A percentile compares a stretch with the other conserved stretches of the same genome.
These are phyloP conservation scores for Elymus sibiricus DNA, from an alignment of 176 grass and related monocot genomes.

Conservation along the genomic window DNA sequence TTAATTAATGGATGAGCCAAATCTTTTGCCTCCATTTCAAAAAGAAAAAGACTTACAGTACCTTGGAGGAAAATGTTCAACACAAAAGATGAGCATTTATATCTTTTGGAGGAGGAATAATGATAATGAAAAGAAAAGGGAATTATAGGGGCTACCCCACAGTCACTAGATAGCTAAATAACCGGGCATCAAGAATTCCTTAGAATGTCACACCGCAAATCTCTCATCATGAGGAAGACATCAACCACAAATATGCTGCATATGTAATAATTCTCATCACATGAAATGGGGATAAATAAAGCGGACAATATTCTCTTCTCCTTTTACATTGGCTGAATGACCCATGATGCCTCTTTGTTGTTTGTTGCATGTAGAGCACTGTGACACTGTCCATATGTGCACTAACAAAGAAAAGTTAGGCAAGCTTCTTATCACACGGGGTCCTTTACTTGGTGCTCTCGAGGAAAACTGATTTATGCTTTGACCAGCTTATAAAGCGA, in stretches of 20 bases:
- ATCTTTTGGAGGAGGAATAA: neutral
- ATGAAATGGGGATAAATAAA: slow-evolving; percentile 14
- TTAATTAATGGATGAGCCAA: no score
- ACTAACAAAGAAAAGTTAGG: slow-evolving; percentile 49
- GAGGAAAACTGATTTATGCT: slow-evolving; percentile 37
- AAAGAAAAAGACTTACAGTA: neutral
- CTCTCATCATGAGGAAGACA: neutral
- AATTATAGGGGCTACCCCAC: neutral
- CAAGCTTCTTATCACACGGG: slow-evolving; percentile 35
- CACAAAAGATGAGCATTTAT: neutral
- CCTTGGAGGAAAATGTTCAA: neutral
- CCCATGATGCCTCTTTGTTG: slow-evolving; percentile 13
- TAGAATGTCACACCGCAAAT: neutral
- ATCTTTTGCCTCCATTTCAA: no score
- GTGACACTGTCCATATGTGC: slow-evolving; percentile 31
- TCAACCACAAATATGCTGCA: slow-evolving; percentile 7
- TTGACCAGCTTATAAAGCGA: slow-evolving; percentile 30
- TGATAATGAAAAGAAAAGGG: neutral
- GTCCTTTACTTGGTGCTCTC: slow-evolving; percentile 15
- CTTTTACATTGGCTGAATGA: slow-evolving; percentile 32
- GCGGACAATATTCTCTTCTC: slow-evolving; percentile 10
- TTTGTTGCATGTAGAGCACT: slow-evolving; percentile 32
- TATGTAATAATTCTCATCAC: neutral
- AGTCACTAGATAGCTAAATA: neutral
- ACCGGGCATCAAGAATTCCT: neutral